These are phyloP conservation scores for Aspergillus sp. DNA, from an alignment of 2,329 filamentous ascomycete species.

Conservation along the genomic window DNA sequence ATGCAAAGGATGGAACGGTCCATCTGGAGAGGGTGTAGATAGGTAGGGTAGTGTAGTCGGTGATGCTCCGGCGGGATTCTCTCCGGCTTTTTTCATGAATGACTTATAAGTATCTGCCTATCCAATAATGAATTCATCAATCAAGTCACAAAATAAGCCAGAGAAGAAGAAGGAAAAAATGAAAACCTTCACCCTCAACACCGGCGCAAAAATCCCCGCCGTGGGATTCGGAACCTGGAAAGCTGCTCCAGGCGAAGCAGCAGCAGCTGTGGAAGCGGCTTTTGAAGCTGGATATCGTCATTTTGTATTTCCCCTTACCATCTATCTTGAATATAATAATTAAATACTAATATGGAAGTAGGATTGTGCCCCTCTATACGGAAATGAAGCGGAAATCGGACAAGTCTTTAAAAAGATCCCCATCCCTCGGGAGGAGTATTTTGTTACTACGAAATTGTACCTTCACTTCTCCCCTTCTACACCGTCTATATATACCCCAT, in stretches of 20 bases:
- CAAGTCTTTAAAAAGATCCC: slow-evolving; percentile 56
- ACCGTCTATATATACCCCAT: slow-evolving; percentile 67
- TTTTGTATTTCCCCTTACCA: slow-evolving; percentile 42
- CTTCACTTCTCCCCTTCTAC: slow-evolving; percentile 31
- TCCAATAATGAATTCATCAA: slow-evolving; percentile 6
- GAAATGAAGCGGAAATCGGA: slow-evolving; percentile 59
- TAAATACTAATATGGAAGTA: not conserved
- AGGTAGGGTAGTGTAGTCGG: too few species aligned
- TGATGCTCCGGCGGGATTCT: too few species aligned
- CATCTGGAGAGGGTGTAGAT: too few species aligned
- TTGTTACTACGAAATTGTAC: slow-evolving; percentile 56
- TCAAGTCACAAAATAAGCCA: not conserved
- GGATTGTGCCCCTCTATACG: slow-evolving; percentile 56
- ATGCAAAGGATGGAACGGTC: too few species aligned
- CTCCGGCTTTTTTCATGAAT: too few species aligned
- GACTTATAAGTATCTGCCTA: slow-evolving; percentile 1
- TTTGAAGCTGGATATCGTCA: slow-evolving; percentile 66
- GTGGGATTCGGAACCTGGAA: slow-evolving; percentile 29
- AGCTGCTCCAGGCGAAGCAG: slow-evolving; percentile 63
- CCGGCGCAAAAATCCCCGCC: slow-evolving; percentile 25
- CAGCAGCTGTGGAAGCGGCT: slow-evolving; percentile 64
- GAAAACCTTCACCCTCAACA: slow-evolving; percentile 21
- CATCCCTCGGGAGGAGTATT: slow-evolving; percentile 57
- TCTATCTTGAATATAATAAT: not conserved
- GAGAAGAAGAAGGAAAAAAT: not conserved